phyloP scores from a whole-genome alignment of 441 rosid genomes.

The Erysimum pusillum region DNA sequence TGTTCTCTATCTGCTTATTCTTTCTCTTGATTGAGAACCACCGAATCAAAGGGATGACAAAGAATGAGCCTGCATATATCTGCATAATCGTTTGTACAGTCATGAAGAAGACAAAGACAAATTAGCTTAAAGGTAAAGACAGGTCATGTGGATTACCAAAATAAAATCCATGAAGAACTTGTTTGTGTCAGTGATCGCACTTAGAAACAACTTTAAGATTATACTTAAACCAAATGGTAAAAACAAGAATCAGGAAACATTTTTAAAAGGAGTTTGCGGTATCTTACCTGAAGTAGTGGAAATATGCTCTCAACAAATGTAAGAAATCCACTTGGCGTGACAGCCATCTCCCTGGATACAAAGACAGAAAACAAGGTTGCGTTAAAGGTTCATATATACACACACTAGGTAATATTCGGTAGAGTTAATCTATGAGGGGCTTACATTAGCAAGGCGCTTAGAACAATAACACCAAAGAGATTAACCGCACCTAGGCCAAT shows the following conservation, averaged over 20 bases:
- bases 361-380: conserved; percentile 37
- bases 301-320: conserved; percentile 73
- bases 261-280: neutral
- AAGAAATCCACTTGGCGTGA: conserved; percentile 68
- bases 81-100: conserved; percentile 49
- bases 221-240: neutral
- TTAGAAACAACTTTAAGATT: neutral
- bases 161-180: neutral
- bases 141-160: neutral
- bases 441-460: conserved; percentile 86
- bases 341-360: conserved; percentile 67
- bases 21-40: conserved; percentile 71
- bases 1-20: conserved; percentile 83
- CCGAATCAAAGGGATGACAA: conserved; percentile 87
- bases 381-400: conserved; percentile 42
- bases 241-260: conserved; percentile 11
- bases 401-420: conserved; percentile 21
- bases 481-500: conserved; percentile 90
- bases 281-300: conserved; percentile 88
- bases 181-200: neutral
- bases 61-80: conserved; percentile 97
- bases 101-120: neutral
- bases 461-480: conserved; percentile 91
- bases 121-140: conserved; percentile 6
- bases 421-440: conserved; percentile 41